Evolutionary conservation across 495 filamentous ascomycete species (phyloP).

Genomic region (Penicillium canescens): DNA sequence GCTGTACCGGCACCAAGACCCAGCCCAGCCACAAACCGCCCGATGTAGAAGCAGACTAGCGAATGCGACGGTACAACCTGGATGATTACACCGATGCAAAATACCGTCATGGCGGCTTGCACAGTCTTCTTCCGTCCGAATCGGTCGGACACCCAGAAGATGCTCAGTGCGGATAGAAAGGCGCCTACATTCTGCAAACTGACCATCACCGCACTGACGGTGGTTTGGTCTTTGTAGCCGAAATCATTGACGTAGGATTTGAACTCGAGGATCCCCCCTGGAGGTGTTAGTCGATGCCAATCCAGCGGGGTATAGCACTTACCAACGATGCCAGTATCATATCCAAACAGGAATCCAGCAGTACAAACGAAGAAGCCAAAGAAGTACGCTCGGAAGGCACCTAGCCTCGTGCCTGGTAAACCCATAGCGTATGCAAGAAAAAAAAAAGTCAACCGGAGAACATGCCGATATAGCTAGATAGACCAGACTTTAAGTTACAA

Average conservation of each 20-base stretch:
- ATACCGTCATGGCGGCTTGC: conserved; percentile 39
- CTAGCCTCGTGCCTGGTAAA: conserved; percentile 23
- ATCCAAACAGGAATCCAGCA: conserved; percentile 29
- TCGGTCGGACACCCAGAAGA: conserved; percentile 40
- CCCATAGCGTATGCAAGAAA: conserved; percentile 13
- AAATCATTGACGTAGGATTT: conserved; percentile 24
- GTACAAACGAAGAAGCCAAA: conserved; percentile 30
- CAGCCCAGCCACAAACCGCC: conserved; percentile 53
- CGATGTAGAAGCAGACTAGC: conserved; percentile 46
- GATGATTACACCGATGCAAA: conserved; percentile 44
- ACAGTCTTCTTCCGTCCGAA: conserved; percentile 48
- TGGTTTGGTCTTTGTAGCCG: conserved; percentile 26
- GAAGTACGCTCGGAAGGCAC: conserved; percentile 29
- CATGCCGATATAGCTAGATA: no score
- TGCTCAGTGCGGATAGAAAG: conserved; percentile 37
- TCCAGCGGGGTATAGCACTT: background rate
- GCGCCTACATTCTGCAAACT: conserved; percentile 30
- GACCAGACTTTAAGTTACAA: background rate
- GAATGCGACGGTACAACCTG: conserved; percentile 45
- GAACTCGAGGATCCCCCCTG: conserved; percentile 27
- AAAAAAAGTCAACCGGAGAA: background rate
- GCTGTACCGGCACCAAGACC: conserved; percentile 56
- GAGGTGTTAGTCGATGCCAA: background rate
- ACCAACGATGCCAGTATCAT: conserved; percentile 32
- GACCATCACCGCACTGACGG: conserved; percentile 30